Evolutionary conservation across 768 basidiomycete species (phyloP), one percentile per base, ranked within the genome.

Genomic region (Suillus ampliporus): DNA sequence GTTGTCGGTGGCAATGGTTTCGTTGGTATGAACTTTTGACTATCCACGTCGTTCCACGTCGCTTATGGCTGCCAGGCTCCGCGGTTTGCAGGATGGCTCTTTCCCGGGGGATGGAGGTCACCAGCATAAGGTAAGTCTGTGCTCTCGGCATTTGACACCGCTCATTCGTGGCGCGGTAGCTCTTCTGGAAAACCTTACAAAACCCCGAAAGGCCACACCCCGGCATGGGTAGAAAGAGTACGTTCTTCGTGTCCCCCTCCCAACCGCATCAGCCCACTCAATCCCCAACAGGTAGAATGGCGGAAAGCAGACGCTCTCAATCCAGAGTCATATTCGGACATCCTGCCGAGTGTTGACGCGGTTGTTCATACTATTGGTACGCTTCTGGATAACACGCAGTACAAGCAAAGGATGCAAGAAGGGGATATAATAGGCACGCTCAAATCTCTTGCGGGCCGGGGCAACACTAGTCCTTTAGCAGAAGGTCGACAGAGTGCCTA

Each of bases 1-100:
- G 94, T 99, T 46, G 86, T 99, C 2, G 97, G 97, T n/a, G 97
- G 97, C 50, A 97, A 97, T 79, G 97, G 97, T 6, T 99, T 97
- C 80, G 88, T 99, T 70, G 97, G 96, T 92, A 51, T 35, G 66
- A 64, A 78, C 63, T 13, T n/a, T 23, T 56, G 26, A 31, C 28
- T 62, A 58, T 48, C 35, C 26, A 31, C 23, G 31, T 31, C 31
- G 64, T 21, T 19, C 17, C 61, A 37, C 34, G 40, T 28, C 62
- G n/a, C 60, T 63, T 41, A 65, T 46, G 53, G 38, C 61, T 26
- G 35, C 47, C 76, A 97, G 96, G 97, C 57, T 98, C 97, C 31
- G 91, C 95, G 4, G 86, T 99, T 35, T 98, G 96, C 77, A 90
- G 85, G 71, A 84, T 88, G n/a, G 96, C 95, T 26, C 81, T 98